Base-by-base conservation (phyloP, 768 basidiomycete genomes). In the Leucocoprinus sp. region DNA sequence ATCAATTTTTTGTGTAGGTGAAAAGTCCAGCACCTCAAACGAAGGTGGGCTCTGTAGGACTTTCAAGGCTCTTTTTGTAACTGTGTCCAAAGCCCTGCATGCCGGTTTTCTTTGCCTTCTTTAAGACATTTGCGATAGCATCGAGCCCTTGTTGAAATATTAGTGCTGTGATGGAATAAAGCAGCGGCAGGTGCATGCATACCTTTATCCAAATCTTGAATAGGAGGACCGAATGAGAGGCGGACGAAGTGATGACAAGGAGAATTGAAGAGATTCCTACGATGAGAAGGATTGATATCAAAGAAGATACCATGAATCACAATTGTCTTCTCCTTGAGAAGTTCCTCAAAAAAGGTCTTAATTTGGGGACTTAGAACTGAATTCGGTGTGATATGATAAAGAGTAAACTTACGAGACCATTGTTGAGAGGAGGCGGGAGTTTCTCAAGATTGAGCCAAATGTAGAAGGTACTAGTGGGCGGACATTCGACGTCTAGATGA, bases 291-390 rank as follows among this genome's bases (percentile, higher is more conserved):
- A 62, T 78, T 83, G 58, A 87, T 84, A 55, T 88, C 86, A 53
- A 91, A 91, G 70, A 91, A 92, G 54, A 87, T 87, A 8, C 92
- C 92, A 4, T 91, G 90, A 37, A 93, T 89, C 44, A 90, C 85
- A 52, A 92, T 92, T 8, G 89, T 86, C 64, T 89, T 75, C 64
- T 89, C 85, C 64, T 92, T 95, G 43, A 95, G 72, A 35, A 92
- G 69, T 63, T 93, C 92, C 57, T 95, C 92, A 58, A 97, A 97
- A 78, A 97, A 95, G 4, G 87, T 89, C 77, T 82, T 28, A 2
- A 24, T 8, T 35, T 31, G 11, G 31, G 8, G 4, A 31, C 31
- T 7, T 8, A 5, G 35, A 14, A 6, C 24, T 9, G 38, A 11
- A 17, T 42, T 15, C 26, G 6, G 36, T 7, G 15, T 23, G 35